Base-by-base conservation (phyloP, 169 alveolate genomes). In the Plasmodium berghei region DNA sequence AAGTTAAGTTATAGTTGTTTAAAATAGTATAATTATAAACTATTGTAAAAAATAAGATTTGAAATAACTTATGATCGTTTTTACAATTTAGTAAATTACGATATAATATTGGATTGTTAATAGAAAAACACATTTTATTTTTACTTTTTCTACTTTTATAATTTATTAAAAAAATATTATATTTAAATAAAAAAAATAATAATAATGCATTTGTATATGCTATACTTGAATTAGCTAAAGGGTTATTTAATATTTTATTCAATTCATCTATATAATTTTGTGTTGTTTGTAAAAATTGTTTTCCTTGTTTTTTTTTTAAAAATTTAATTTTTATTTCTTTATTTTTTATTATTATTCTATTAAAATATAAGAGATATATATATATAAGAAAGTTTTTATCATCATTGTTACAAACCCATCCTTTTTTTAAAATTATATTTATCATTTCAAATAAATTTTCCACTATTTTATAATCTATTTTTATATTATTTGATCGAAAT, bases 131-230 rank as follows among this genome's bases (percentile, higher is more conserved):
- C 28, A 59, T 40, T 40, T 42, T 14, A 61, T 67, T 56, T 58
- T 20, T 59, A 28, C 34, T 52, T 49, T 77, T 63, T 59, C 77
- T 52, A 45, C 58, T 73, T 22, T 48, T 77, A 26, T 77, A 24
- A 71, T 77, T 22, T 9, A 22, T 42, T 34, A 77, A 45, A 77
- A 63, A 24, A 16, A 66, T 77, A 10, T 64, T 55, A 58, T 77
- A 71, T 66, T 77, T 77, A 66, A 77, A 46, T 77, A 77, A 77
- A 66, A 66, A 61, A 58, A 64, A 77, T 34, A 77, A 71, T 6
- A 77, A 16, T 62, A 77, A 66, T 14, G 77, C 64, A 58, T 77
- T 77, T 24, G 48, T 66, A 40, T 77, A 77, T 56, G 80, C 67
- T 9, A 58, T 64, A 34, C 12, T 16, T 14, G 80, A 45, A 0